Evolutionary conservation across 108 stramenopile species (phyloP), one percentile per base, ranked within the genome.

Genomic region (Nannochloropsis salina): DNA sequence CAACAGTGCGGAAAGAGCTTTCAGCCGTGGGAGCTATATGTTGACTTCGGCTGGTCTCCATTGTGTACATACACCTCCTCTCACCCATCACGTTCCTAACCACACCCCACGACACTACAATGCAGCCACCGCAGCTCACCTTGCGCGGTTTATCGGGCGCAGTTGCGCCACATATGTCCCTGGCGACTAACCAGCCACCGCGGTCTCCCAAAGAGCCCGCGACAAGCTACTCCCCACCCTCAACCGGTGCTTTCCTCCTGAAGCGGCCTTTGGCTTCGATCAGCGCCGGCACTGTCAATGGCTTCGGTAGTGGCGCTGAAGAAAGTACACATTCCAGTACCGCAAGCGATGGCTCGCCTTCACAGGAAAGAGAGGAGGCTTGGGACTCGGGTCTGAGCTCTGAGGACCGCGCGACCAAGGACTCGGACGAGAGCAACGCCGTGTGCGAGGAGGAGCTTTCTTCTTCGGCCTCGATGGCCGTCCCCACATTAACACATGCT

Each of bases 121-220:
- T n/a, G n/a, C 61, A 74, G 61, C 20, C 61, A 15, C 61, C 61
- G 6, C 61, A 74, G n/a, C 61, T 74, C 20, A 74, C 61, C 61
- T 74, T 74, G 61, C 61, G 61, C 61, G 61, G 61, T 74, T n/a
- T 74, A n/a, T 74, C 61, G 20, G 61, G 61, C 15, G 61, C 61
- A 74, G 61, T n/a, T 74, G 61, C 61, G 61, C 20, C 61, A 74
- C 61, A 74, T n/a, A 74, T 74, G 61, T 74, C 61, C 61, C 61
- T 74, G n/a, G 61, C n/a, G 20, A 74, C 61, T n/a, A 74, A 74
- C 8, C 61, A 74, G 6, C 61, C 61, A n/a, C 61, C 61, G 15
- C 61, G 61, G n/a, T 74, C 61, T 6, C 61, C 61, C 61, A 4
- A n/a, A 74, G 61, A 74, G 61, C 61, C 61, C 6, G 20, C 61